Evolutionary conservation across 495 filamentous ascomycete species (phyloP).

Genomic region (Talaromyces borbonicus): DNA sequence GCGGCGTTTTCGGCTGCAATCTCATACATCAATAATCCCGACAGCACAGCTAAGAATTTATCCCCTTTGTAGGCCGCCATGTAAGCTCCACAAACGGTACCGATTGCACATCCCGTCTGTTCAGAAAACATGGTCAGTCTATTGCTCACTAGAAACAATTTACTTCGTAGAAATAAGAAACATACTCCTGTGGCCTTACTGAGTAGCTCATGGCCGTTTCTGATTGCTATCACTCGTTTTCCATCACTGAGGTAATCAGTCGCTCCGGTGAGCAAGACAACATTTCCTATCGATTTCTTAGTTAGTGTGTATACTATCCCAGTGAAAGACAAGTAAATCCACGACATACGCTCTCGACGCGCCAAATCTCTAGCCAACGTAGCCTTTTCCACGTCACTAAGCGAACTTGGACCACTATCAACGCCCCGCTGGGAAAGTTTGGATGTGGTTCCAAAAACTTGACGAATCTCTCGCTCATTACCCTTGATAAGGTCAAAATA

Average conservation of each 20-base stretch:
- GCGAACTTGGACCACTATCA: slow-evolving; percentile 59
- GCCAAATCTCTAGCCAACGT: slow-evolving; percentile 56
- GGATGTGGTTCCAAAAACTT: slow-evolving; percentile 35
- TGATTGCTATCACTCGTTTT: slow-evolving; percentile 48
- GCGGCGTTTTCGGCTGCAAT: slow-evolving; percentile 75
- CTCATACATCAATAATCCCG: slow-evolving; percentile 70
- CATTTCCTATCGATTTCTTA: slow-evolving; percentile 29
- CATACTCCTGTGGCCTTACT: slow-evolving; percentile 69
- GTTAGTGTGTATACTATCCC: background rate
- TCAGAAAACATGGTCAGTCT: background rate
- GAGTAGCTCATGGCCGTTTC: slow-evolving; percentile 70
- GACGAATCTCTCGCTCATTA: slow-evolving; percentile 81
- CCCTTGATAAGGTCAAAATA: slow-evolving; percentile 89
- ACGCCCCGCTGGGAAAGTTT: slow-evolving; percentile 67
- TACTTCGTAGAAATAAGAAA: background rate
- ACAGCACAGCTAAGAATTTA: slow-evolving; percentile 57
- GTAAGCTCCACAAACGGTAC: slow-evolving; percentile 68
- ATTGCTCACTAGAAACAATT: background rate
- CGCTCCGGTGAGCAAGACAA: slow-evolving; percentile 79
- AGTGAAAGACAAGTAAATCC: background rate
- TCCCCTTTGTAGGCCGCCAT: slow-evolving; percentile 50
- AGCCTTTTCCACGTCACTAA: slow-evolving; percentile 44
- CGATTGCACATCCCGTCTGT: slow-evolving; percentile 72
- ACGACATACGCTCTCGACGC: slow-evolving; percentile 40
- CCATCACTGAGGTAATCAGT: slow-evolving; percentile 77